Evolutionary conservation across 1,284 basidiomycete species (phyloP), one percentile per base, ranked within the genome.

Genomic region (Trichosporon inkin): DNA sequence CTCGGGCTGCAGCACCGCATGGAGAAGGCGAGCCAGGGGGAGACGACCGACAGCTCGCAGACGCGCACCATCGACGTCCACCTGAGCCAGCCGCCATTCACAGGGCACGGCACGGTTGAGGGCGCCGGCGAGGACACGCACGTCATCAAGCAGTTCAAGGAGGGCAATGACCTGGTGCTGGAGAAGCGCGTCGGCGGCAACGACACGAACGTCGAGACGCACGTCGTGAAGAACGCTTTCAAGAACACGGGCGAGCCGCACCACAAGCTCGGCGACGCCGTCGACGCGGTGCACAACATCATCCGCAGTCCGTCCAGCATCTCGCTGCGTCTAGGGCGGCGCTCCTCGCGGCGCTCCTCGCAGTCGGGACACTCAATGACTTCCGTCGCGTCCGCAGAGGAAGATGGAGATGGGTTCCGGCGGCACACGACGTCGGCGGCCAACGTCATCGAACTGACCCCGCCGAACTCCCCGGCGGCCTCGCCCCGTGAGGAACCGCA

Each of bases 81-180:
- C 28, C 28, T 32, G 28, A 5, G 5, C 5, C 28, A 32, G 28
- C 28, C 28, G 28, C 34, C 10, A 70, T 32, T 32, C 28, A 32
- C 28, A 69, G 22, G 62, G 60, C 38, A 57, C 36, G 44, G 40
- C 39, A 34, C 57, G 47, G 58, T 65, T 60, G 55, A 20, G 7
- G 55, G 72, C 24, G 24, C 35, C 16, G 77, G 64, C 35, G 68
- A 68, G 41, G 68, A 66, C n/a, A 40, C 74, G 1, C 74, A 74
- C 0, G 68, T 72, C 1, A 17, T 78, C 6, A 73, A 80, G 28
- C 85, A 88, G 68, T 90, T 87, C 83, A 80, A 81, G 66, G 88
- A 91, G 71, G 89, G 89, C 3, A 77, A 81, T 37, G 82, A 89
- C 70, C 80, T 82, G 38, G 75, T 93, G 39, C 81, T 88, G 59